phyloP scores from a whole-genome alignment of 75 land plant species.

The Pinus albicaulis region DNA sequence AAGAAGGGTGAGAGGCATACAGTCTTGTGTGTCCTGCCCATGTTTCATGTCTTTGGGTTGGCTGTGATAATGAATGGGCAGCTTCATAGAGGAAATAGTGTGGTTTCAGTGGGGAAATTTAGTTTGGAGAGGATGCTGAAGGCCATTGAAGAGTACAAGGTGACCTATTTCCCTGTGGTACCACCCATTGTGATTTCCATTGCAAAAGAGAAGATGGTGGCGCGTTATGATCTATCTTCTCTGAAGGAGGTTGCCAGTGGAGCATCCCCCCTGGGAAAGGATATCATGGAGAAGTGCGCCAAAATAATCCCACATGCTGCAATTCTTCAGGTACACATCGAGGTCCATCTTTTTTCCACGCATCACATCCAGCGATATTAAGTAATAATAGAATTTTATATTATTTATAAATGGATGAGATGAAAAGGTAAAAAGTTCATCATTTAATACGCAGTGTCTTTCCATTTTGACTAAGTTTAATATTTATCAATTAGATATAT shows the following conservation, averaged over 20 bases:
- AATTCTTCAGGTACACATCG: conserved; percentile 23
- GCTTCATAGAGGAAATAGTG: conserved; percentile 17
- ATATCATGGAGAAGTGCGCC: conserved; percentile 13
- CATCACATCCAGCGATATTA: no score
- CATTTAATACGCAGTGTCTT: no score
- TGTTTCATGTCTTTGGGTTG: conserved; percentile 38
- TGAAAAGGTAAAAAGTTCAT: no score
- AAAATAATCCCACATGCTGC: conserved; percentile 22
- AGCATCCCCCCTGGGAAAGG: conserved; percentile 42
- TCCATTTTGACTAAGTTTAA: no score
- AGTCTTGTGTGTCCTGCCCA: conserved; percentile 16
- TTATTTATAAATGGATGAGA: no score
- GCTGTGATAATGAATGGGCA: conserved; percentile 9
- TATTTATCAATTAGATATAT: no score
- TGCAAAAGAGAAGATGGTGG: conserved; percentile 14
- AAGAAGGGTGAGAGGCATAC: conserved; percentile 1
- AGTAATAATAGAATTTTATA: no score
- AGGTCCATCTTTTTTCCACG: not conserved
- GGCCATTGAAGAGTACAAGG: conserved; percentile 16
- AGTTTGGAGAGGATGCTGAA: conserved; percentile 7
- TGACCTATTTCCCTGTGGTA: conserved; percentile 23
- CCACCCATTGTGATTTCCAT: conserved; percentile 37
- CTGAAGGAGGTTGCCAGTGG: conserved; percentile 24
- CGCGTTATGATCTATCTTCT: conserved; percentile 24
- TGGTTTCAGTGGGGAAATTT: conserved; percentile 16